Conservation (phyloP, 257 asterid species). For the Solanum chilense region DNA sequence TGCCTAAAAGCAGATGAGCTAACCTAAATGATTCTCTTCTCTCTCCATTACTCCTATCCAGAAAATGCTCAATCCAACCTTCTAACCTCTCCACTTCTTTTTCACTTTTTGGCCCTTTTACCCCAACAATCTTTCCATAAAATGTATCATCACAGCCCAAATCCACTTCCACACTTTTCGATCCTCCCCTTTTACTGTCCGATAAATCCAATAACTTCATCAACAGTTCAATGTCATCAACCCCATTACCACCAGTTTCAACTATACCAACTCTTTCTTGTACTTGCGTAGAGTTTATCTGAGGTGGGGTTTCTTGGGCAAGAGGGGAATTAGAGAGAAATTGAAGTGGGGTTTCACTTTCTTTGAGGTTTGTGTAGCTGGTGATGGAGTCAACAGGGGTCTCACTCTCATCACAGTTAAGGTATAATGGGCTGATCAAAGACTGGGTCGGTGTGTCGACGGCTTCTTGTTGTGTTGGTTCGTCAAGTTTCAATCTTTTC, state of each 20-base stretch:
- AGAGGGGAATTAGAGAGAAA: conserved; percentile 25
- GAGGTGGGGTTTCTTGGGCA: conserved; percentile 4
- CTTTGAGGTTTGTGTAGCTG: conserved; percentile 19
- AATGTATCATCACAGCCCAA: conserved; percentile 35
- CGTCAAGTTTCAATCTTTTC: conserved; percentile 48
- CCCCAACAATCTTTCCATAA: conserved; percentile 35
- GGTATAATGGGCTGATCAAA: conserved; percentile 41
- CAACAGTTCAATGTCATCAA: conserved; percentile 32
- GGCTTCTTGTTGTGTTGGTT: not conserved
- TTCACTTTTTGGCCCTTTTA: conserved; percentile 44
- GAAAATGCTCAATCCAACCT: conserved; percentile 42
- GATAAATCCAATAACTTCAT: conserved; percentile 36
- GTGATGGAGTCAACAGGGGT: not conserved
- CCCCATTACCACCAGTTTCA: conserved; percentile 4
- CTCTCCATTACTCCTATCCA: conserved; percentile 10
- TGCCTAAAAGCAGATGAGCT: conserved; percentile 51
- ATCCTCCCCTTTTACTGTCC: conserved; percentile 6
- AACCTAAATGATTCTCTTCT: conserved; percentile 38
- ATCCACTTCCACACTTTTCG: not conserved
- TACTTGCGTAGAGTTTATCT: not conserved
- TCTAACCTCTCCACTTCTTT: conserved; percentile 39
- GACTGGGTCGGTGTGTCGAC: conserved; percentile 12
- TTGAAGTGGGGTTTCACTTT: conserved; percentile 41
- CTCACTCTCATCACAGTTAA: conserved; percentile 8
- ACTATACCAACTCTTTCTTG: not conserved